phyloP scores from a whole-genome alignment of 768 basidiomycete genomes.

The Termitomyces sp. region DNA sequence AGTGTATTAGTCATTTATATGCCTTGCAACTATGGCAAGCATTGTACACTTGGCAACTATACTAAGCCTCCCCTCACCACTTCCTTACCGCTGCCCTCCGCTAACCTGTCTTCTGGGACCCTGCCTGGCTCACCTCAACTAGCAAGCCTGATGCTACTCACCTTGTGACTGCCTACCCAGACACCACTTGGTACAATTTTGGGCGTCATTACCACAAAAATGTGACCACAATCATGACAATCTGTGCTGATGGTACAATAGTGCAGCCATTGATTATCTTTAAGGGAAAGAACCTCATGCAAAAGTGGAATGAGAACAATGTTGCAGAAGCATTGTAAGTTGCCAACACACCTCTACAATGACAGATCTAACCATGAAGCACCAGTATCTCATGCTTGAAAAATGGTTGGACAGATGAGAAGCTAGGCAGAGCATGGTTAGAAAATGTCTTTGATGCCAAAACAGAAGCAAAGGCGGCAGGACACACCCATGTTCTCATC shows the following conservation, averaged over 20 bases:
- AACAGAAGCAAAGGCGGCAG: slow-evolving; percentile 29
- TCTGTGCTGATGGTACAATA: slow-evolving; percentile 31
- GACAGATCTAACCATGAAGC: neutral
- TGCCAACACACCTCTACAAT: neutral
- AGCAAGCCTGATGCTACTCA: too few species aligned
- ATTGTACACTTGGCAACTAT: too few species aligned
- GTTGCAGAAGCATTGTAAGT: slow-evolving; percentile 27
- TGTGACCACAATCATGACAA: slow-evolving; percentile 29
- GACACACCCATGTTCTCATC: too few species aligned
- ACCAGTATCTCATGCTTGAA: slow-evolving; percentile 19
- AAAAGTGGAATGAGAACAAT: slow-evolving; percentile 30
- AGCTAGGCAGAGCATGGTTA: slow-evolving; percentile 20
- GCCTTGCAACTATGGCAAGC: too few species aligned
- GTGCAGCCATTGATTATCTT: slow-evolving; percentile 29
- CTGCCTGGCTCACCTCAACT: too few species aligned
- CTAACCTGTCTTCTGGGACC: too few species aligned
- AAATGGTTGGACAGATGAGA: slow-evolving; percentile 27
- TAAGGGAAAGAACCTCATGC: slow-evolving; percentile 28
- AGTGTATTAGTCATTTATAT: too few species aligned
- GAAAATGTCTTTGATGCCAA: slow-evolving; percentile 24
- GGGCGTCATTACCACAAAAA: too few species aligned
- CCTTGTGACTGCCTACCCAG: too few species aligned
- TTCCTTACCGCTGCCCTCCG: too few species aligned
- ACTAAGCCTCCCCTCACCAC: too few species aligned
- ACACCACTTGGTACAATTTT: too few species aligned